These are phyloP conservation scores for Chrysophaeum taylorii DNA, from an alignment of 352 stramenopile species.

Conservation along the genomic window DNA sequence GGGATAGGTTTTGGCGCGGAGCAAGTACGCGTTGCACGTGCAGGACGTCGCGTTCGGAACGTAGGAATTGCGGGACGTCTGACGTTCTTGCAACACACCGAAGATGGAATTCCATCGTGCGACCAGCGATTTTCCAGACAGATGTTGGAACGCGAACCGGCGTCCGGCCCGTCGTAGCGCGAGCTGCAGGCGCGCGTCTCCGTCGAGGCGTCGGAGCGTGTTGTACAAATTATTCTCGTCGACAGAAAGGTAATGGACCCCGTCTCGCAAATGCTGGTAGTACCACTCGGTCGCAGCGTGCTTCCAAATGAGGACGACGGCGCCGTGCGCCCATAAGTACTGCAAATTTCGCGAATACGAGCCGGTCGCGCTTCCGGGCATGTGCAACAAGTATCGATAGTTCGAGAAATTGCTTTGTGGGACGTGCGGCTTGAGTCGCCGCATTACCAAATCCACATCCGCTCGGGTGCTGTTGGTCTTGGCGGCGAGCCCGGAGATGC, in stretches of 20 bases:
- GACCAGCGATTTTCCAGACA: background rate
- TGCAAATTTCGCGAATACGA: background rate
- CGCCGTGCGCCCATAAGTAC: background rate
- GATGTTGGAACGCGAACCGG: background rate
- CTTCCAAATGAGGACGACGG: background rate
- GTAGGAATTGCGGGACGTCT: background rate
- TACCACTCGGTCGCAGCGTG: conserved; percentile 2
- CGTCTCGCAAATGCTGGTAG: background rate
- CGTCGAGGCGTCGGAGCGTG: background rate
- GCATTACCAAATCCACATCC: too few species aligned
- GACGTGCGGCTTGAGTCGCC: background rate
- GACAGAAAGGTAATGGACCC: background rate
- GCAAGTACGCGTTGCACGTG: background rate
- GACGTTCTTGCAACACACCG: background rate
- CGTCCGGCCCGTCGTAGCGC: background rate
- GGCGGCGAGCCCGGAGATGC: background rate
- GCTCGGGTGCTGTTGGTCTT: background rate
- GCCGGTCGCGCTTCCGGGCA: background rate
- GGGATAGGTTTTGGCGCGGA: background rate
- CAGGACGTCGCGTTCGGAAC: background rate
- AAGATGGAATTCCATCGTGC: background rate
- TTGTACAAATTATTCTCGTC: background rate
- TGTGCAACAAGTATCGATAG: background rate
- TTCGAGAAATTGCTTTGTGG: background rate
- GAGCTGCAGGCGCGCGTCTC: background rate